Evolutionary conservation across 108 stramenopile species (phyloP), one percentile per base, ranked within the genome.

Genomic region (Skeletonema costatum): DNA sequence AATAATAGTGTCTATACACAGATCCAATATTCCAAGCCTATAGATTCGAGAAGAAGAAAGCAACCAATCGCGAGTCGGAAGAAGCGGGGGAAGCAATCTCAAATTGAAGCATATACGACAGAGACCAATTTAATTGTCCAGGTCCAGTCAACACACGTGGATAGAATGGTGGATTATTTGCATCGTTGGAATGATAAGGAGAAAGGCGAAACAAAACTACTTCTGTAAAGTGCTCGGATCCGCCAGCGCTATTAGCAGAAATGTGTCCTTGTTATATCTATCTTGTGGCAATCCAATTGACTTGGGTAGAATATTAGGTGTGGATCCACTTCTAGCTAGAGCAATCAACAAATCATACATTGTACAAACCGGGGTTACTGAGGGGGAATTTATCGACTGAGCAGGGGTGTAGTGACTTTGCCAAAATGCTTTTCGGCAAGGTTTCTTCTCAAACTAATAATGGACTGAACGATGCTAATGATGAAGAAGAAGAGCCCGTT

Each of bases 281-380:
- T 51, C 50, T n/a, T 51, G 50, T n/a, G 16, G 50, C 16, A 51
- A 51, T 51, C 50, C 50, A 51, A n/a, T 14, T n/a, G 50, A 51
- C n/a, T 16, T 51, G 50, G 50, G 16, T 14, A 51, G 50, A n/a
- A 51, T 16, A n/a, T n/a, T 51, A n/a, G n/a, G 50, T n/a, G n/a
- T 14, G 16, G n/a, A 51, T 51, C 50, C 50, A 51, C 50, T 51
- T n/a, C n/a, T 51, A n/a, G 50, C 50, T 14, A 51, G 50, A n/a
- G 50, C 50, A 51, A 51, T 51, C 50, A 51, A 51, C 50, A 51
- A 51, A 51, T 51, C 50, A n/a, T 51, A 51, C 50, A n/a, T n/a
- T 14, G 50, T 51, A 51, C 50, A 51, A 51, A n/a, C 50, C 50
- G 50, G 50, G 50, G 14, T n/a, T 51, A n/a, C n/a, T 51, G 50